A percentile compares a stretch with the other conserved stretches of the same genome.
These are phyloP conservation scores for Syncephalastrum monosporum DNA, from an alignment of 371 early-diverging fungal genomes.

Conservation along the genomic window DNA sequence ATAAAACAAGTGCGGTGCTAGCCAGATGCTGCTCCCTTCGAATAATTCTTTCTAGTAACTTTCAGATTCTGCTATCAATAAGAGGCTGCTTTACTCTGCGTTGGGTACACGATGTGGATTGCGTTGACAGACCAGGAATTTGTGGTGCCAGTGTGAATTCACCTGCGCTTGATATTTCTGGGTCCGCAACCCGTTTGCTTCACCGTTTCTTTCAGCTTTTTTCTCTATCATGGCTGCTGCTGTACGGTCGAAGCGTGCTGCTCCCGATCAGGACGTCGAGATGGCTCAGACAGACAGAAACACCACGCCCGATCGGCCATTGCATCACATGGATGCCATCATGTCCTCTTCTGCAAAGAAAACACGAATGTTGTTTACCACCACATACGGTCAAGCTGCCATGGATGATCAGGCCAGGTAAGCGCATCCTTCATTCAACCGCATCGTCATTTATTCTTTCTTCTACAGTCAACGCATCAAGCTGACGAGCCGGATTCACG, in stretches of 20 bases:
- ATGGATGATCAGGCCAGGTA: constrained; percentile 60
- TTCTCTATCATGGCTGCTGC: constrained; percentile 10
- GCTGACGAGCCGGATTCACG: constrained; percentile 71
- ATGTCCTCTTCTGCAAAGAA: constrained; percentile 52
- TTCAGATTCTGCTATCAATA: too few species aligned
- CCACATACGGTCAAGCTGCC: constrained; percentile 51
- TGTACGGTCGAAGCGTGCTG: constrained; percentile 23
- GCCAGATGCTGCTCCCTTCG: too few species aligned
- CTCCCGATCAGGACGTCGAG: constrained; percentile 15
- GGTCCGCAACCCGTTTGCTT: too few species aligned
- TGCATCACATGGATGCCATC: constrained; percentile 25
- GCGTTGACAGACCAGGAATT: too few species aligned
- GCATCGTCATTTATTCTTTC: background rate
- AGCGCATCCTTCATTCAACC: background rate
- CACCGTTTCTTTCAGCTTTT: constrained; percentile 2
- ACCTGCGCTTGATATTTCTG: too few species aligned
- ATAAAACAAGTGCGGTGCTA: too few species aligned
- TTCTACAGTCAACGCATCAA: constrained; percentile 64
- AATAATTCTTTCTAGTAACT: too few species aligned
- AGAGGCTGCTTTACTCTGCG: too few species aligned
- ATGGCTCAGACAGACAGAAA: constrained; percentile 10
- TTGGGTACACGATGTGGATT: too few species aligned
- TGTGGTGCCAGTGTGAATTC: too few species aligned
- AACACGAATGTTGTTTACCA: constrained; percentile 57
- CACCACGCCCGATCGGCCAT: background rate